Base-by-base conservation (phyloP, 164 flowering plant species). In the Hamamelis virginiana region DNA sequence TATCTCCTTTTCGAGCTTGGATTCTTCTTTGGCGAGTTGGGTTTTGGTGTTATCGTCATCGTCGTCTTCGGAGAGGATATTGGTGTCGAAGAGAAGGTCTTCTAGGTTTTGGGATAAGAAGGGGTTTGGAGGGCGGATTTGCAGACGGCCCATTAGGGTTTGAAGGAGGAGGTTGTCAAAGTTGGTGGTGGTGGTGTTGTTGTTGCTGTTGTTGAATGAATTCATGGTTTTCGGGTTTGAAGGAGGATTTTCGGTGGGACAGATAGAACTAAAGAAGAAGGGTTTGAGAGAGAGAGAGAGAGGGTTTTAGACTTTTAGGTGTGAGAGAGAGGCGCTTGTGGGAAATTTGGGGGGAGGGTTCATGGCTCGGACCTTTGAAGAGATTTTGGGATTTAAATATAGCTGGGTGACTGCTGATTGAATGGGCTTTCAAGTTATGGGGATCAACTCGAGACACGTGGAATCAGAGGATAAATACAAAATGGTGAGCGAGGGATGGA, bases 1-100 rank as follows among this genome's bases (percentile, higher is more conserved):
- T 43, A 95, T 78, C 26, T 90, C 87, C 63, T 80, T 86, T 57
- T 92, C 99, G 50, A 95, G 86, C 88, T 76, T 86, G 11, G 93
- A 76, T 73, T 92, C 99, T 69, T 95, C 97, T 72, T 75, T 85
- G 11, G 90, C 78, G 51, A 92, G 85, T 57, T 61, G 81, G 70
- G 83, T 72, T 63, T 74, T 81, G 78, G 62, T 73, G n/a, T 77
- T 81, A 59, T 62, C 28, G 47, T 68, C 80, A 71, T 73, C 69
- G 19, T 69, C 62, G 67, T 70, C 70, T 19, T 47, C 59, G 47
- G 71, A 69, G 64, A 53, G 67, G 38, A 26, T 23, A 44, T 74
- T 64, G 69, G 77, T 69, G 58, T 75, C 80, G 75, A 81, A 64
- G 69, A 86, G 83, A 62, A 87, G 81, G 74, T 89, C 94, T 67